These are phyloP conservation scores for Calonectria fujianensis DNA, from an alignment of 2,329 filamentous ascomycete species.

Conservation along the genomic window DNA sequence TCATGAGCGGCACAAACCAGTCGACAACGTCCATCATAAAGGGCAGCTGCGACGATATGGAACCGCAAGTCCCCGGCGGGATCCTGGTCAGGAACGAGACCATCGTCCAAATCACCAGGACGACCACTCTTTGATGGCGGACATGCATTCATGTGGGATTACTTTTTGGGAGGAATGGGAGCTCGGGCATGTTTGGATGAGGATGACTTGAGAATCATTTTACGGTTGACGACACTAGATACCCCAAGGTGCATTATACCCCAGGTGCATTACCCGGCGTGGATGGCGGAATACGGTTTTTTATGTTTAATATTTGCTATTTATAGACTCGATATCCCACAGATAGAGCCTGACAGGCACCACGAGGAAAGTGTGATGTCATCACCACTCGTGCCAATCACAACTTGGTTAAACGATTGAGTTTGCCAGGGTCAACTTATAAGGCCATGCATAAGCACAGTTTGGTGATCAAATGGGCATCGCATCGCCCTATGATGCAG, in stretches of 20 bases:
- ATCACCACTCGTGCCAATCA: background rate
- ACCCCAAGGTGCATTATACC: constrained; percentile 5
- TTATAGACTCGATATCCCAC: background rate
- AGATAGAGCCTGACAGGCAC: background rate
- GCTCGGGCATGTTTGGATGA: background rate
- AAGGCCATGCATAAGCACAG: no score
- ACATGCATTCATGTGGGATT: background rate
- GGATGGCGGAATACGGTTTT: background rate
- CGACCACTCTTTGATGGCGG: background rate
- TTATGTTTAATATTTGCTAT: constrained; percentile 2
- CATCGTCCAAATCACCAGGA: background rate
- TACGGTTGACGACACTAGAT: constrained; percentile 17
- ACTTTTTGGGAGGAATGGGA: background rate
- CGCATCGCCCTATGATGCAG: no score
- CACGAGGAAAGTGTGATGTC: background rate
- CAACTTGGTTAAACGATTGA: background rate
- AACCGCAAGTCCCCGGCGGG: constrained; percentile 27
- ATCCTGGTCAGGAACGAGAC: constrained; percentile 55
- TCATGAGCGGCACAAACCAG: constrained; percentile 43
- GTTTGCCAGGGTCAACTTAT: no score
- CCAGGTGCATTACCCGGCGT: background rate
- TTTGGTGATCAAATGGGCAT: no score
- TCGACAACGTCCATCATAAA: constrained; percentile 45
- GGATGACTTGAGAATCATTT: background rate
- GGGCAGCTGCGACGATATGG: constrained; percentile 21